Percentiles rank a stretch among this genome's conserved stretches.
Evolutionary conservation across 208 protist species (phyloP).

Genomic region (Wallacemonas sp.): DNA sequence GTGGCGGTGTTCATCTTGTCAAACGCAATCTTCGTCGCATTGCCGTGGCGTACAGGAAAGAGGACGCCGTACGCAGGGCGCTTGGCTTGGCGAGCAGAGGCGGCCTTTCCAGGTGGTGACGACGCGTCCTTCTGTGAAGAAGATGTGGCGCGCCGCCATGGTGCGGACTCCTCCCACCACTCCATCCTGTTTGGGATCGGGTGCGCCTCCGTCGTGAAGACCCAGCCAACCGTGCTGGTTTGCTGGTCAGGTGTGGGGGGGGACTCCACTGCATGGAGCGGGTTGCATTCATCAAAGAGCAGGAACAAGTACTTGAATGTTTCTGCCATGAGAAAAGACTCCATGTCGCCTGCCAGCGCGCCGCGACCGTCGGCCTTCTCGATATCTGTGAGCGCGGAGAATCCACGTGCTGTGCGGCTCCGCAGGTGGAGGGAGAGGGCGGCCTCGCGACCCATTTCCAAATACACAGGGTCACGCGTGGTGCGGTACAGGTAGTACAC

Average conservation of each 20-base stretch:
- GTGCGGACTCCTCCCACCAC: conserved; percentile 29
- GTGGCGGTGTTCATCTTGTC: neutral
- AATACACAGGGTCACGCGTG: conserved; percentile 61
- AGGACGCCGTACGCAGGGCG: conserved; percentile 1
- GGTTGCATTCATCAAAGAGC: conserved; percentile 81
- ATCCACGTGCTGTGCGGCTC: conserved; percentile 54
- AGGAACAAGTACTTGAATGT: conserved; percentile 97
- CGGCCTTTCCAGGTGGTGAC: no score
- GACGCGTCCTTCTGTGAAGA: no score
- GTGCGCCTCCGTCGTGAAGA: conserved; percentile 59
- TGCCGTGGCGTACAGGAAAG: conserved; percentile 7
- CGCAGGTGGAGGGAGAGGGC: conserved; percentile 53
- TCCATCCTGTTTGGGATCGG: conserved; percentile 40
- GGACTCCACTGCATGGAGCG: conserved; percentile 23
- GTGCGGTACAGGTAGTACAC: conserved; percentile 78
- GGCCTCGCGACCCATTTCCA: conserved; percentile 65
- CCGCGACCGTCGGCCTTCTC: conserved; percentile 26
- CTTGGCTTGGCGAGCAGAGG: neutral
- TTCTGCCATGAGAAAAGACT: conserved; percentile 94
- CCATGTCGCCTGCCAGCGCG: conserved; percentile 74
- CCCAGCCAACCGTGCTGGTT: conserved; percentile 36
- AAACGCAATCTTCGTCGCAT: neutral
- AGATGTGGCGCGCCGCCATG: neutral
- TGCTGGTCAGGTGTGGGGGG: neutral
- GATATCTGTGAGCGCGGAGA: conserved; percentile 35